Evolutionary conservation across 73 alveolate genomes (phyloP).

Genomic region (Uronychia setigera): DNA sequence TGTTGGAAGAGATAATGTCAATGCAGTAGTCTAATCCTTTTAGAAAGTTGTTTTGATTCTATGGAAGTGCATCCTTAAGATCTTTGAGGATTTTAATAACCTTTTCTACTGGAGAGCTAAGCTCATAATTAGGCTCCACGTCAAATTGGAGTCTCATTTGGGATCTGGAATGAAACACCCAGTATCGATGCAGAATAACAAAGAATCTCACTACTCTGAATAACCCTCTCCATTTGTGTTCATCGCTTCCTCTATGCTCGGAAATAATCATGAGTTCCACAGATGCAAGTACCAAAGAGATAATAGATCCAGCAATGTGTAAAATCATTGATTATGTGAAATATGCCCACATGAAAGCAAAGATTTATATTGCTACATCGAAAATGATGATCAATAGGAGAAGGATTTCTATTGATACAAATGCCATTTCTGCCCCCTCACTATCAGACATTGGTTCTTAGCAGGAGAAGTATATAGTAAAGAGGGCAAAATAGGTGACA

Average conservation of each 20-base stretch:
- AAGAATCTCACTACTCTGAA: background rate
- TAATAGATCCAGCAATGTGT: background rate
- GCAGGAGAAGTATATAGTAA: background rate
- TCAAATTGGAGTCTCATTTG: background rate
- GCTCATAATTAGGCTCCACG: background rate
- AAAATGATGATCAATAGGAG: background rate
- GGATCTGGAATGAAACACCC: background rate
- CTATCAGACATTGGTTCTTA: background rate
- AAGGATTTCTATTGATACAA: background rate
- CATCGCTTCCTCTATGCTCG: background rate
- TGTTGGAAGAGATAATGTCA: conserved; percentile 23
- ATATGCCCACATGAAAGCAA: background rate
- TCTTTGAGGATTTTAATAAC: background rate
- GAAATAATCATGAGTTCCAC: background rate
- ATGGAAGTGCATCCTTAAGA: background rate
- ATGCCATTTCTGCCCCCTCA: background rate
- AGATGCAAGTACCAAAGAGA: background rate
- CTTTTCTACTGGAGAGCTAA: background rate
- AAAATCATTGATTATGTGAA: background rate
- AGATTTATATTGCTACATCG: background rate
- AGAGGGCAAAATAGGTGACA: background rate
- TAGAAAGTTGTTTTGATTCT: background rate
- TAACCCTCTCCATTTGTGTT: background rate
- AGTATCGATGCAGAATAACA: background rate
- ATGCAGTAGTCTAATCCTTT: conserved; percentile 18